Percentiles rank a stretch among this genome's conserved stretches.
phyloP scores from a whole-genome alignment of 768 basidiomycete genomes.

The Russula compacta region DNA sequence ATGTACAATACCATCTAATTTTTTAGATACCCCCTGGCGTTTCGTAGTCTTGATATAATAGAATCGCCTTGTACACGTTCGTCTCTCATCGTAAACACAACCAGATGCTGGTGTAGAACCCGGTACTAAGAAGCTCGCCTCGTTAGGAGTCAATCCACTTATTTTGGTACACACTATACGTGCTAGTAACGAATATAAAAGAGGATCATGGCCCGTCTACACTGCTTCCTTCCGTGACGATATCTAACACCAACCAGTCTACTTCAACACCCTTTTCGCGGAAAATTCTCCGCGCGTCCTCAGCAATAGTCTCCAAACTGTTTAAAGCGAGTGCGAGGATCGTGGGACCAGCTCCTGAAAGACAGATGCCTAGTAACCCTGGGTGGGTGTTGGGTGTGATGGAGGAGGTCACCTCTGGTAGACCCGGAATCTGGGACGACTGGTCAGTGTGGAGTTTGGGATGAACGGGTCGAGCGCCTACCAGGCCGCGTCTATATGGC shows the following conservation, averaged over 20 bases:
- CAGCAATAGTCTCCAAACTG: slow-evolving; percentile 78
- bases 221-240: slow-evolving; percentile 39
- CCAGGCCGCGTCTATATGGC: slow-evolving; percentile 84
- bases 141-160: neutral
- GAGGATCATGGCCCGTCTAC: slow-evolving; percentile 17
- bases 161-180: neutral
- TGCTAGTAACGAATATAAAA: neutral
- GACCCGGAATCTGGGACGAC: slow-evolving; percentile 74
- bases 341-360: slow-evolving; percentile 96
- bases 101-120: neutral
- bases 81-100: neutral
- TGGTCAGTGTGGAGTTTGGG: neutral
- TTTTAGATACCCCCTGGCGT: neutral
- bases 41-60: neutral
- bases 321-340: slow-evolving; percentile 88
- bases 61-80: neutral
- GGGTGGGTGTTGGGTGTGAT: slow-evolving; percentile 87
- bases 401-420: slow-evolving; percentile 82
- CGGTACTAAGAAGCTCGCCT: too few relatives aligned
- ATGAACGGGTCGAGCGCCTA: slow-evolving; percentile 31
- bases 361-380: slow-evolving; percentile 93
- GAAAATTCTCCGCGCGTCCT: slow-evolving; percentile 73
- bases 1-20: neutral
- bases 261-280: slow-evolving; percentile 62
- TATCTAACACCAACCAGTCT: slow-evolving; percentile 80